phyloP scores from a whole-genome alignment of 2,329 filamentous ascomycete genomes.

The Phoma herbarum region DNA sequence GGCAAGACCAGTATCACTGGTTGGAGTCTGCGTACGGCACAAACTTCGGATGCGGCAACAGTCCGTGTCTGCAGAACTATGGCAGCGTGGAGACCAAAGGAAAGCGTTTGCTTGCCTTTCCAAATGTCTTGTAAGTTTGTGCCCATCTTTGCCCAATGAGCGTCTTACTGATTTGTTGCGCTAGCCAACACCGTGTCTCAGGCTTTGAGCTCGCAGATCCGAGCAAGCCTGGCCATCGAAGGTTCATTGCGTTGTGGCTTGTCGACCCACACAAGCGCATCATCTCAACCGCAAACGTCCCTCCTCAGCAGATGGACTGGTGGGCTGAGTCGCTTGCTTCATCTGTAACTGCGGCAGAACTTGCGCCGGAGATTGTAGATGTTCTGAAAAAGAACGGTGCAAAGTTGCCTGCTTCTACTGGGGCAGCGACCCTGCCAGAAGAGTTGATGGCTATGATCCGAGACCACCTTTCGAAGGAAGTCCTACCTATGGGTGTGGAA shows the following conservation, averaged over 20 bases:
- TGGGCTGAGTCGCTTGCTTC: not conserved
- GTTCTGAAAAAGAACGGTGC: constrained; percentile 22
- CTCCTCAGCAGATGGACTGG: not conserved
- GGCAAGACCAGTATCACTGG: not conserved
- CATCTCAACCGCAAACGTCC: not conserved
- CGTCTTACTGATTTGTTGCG: too few relatives aligned
- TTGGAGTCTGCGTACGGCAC: not conserved
- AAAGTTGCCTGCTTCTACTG: not conserved
- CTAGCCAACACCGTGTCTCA: not conserved
- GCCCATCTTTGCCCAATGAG: too few relatives aligned
- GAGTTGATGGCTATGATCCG: constrained; percentile 31
- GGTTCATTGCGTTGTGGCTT: not conserved
- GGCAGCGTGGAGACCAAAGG: not conserved
- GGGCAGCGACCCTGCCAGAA: constrained; percentile 16
- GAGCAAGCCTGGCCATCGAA: not conserved
- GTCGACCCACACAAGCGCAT: not conserved
- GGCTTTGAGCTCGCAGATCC: not conserved
- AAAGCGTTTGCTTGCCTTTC: not conserved
- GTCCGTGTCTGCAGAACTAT: not conserved
- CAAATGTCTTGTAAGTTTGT: not conserved
- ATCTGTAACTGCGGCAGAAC: too few relatives aligned
- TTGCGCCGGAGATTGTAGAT: constrained; percentile 26
- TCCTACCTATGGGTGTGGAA: constrained; percentile 27
- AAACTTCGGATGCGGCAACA: not conserved
- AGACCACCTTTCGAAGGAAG: constrained; percentile 13